Evolutionary conservation across 2,329 filamentous ascomycete genomes (phyloP).

Genomic region (Elsinoe necatrix): DNA sequence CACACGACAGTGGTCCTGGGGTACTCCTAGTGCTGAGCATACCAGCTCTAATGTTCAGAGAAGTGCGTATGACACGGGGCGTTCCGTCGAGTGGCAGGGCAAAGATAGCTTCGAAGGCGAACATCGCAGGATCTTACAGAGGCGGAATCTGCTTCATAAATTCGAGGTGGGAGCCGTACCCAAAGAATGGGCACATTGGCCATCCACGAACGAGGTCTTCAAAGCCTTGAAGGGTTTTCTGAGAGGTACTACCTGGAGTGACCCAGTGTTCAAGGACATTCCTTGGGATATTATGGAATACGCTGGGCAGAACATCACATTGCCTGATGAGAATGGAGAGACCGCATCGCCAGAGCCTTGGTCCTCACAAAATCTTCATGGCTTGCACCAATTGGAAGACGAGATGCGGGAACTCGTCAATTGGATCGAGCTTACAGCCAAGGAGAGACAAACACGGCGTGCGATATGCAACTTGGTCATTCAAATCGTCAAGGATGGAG

Average conservation of each 20-base stretch:
- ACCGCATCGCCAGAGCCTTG: neutral
- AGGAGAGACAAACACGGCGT: conserved; percentile 35
- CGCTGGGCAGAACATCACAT: neutral
- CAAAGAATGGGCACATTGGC: neutral
- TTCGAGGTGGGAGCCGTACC: neutral
- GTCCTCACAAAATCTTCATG: neutral
- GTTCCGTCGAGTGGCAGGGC: too few species aligned
- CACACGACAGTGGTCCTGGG: too few species aligned
- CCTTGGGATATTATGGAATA: conserved; percentile 11
- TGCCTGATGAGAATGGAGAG: neutral
- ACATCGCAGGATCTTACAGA: neutral
- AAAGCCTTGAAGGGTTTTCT: neutral
- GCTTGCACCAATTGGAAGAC: conserved; percentile 31
- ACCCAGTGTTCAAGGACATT: neutral
- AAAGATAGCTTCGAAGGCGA: neutral
- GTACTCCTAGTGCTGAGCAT: too few species aligned
- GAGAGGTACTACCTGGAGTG: neutral
- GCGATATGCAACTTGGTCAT: conserved; percentile 29
- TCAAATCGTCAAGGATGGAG: conserved; percentile 22
- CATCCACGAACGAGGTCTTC: neutral
- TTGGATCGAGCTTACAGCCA: conserved; percentile 37
- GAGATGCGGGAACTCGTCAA: conserved; percentile 41
- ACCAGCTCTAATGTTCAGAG: too few species aligned
- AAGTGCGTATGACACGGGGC: too few species aligned
- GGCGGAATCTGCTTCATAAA: neutral